Evolutionary conservation across 2,329 filamentous ascomycete genomes (phyloP), one percentile per base, ranked within the genome.

Genomic region (Arthrobotrys conoides): DNA sequence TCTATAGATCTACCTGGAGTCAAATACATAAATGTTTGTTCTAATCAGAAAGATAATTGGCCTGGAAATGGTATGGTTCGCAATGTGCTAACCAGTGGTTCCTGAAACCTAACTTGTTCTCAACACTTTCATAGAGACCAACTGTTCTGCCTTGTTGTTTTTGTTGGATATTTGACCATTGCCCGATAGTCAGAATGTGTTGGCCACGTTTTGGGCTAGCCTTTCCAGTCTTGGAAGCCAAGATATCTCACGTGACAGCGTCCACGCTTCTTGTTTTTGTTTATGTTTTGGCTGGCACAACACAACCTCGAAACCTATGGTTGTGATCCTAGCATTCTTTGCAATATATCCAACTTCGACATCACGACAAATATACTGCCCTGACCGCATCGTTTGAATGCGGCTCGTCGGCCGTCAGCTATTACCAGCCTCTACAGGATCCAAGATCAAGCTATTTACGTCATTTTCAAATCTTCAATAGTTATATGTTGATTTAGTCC

Each of bases 211-310:
- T 59, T 38, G 18, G 48, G 65, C 36, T 44, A 70, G 57, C 24
- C 6, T n/a, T 22, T 48, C 51, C 33, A 12, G n/a, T 53, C 33
- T 53, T 59, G 33, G 38, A 48, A 30, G 27, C n/a, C 36, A 46
- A 33, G 12, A 14, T 18, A 0, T 14, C 20, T 64, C 73, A 76
- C 59, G 72, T 76, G 72, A 70, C 10, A 14, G 16, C 66, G 20
- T 33, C 67, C 30, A 36, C 27, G 36, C 30, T 38, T 14, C 12
- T 77, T 77, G 73, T 77, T 77, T 77, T 77, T 77, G 73, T 77
- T 77, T 77, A 77, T 51, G 33, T 77, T 77, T 71, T 24, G 49
- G 36, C 44, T n/a, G 53, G 59, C 41, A 68, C 73, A 77, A 71
- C 73, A 71, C 73, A 77, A 63, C 61, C 53, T 55, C 41, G 65